Evolutionary conservation across 139 green algal genomes (phyloP), one percentile per base, ranked within the genome.

Genomic region (Trebouxia sp.): DNA sequence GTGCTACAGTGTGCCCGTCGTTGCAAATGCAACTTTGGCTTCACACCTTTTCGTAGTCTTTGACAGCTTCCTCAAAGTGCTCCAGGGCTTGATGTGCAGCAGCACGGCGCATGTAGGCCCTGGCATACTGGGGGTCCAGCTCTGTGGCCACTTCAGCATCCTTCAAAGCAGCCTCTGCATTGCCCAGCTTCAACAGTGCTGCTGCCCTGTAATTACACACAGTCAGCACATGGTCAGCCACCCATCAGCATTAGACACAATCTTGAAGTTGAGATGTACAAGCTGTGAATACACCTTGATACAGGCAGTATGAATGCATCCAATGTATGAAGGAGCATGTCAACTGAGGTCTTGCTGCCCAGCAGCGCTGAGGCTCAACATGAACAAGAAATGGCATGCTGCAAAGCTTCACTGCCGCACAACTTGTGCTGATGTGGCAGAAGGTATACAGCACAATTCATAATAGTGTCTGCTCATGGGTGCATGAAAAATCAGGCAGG

Each of bases 11-110:
- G 17, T 58, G 48, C 15, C 14, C 15, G 48, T 14, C 48, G 48
- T n/a, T 58, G 17, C 15, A n/a, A 58, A n/a, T 17, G 48, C 48
- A 58, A 58, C 48, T 17, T n/a, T n/a, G 17, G 48, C 48, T n/a
- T 14, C 48, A 58, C 37, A 84, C 83, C 81, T 84, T 85, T 35
- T 90, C 83, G 41, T 81, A 85, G 81, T 90, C 86, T 17, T 67
- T 65, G 20, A 88, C 65, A 39, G 85, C 85, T 22, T 80, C 85
- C 30, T 89, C 82, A 55, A 75, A 86, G 37, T 85, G 78, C 58
- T 85, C 50, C 30, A 85, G 67, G 55, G 77, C 85, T 48, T 72
- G 53, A 35, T 87, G 43, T 24, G 83, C 83, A 28, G 58, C 38
- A 0, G 83, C 83, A 11, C 85, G 70, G 5, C 85, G 80, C 67